These are phyloP conservation scores for Mortierella sp. DNA, from an alignment of 371 early-diverging fungal genomes.

Conservation along the genomic window DNA sequence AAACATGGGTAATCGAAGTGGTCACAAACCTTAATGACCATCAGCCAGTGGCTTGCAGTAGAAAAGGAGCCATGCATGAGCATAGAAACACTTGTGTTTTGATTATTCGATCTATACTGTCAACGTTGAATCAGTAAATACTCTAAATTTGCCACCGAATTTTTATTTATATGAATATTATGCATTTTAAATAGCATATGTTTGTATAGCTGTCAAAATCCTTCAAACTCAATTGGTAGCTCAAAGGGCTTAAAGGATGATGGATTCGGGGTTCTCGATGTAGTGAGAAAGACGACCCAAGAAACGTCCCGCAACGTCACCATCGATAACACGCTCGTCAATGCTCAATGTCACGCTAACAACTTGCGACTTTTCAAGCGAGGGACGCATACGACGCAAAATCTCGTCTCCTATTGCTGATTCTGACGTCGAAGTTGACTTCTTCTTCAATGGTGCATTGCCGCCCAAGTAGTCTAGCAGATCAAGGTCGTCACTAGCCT, in stretches of 20 bases:
- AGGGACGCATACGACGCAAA: constrained; percentile 54
- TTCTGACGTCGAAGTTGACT: constrained; percentile 36
- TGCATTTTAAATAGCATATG: no score
- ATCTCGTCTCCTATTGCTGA: constrained; percentile 48
- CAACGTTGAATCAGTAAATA: no score
- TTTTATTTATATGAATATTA: no score
- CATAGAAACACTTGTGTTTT: no score
- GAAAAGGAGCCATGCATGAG: no score
- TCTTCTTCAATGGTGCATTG: constrained; percentile 37
- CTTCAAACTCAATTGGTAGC: not conserved
- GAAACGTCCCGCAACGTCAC: constrained; percentile 77
- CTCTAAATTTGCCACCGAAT: no score
- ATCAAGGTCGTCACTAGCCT: constrained; percentile 40
- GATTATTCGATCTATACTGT: no score
- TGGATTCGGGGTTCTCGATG: constrained; percentile 74
- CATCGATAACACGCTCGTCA: constrained; percentile 79
- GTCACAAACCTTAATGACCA: not conserved
- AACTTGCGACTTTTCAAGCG: constrained; percentile 54
- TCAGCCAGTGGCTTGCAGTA: no score
- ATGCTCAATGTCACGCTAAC: constrained; percentile 72
- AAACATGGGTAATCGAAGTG: constrained; percentile 51
- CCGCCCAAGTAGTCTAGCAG: constrained; percentile 54
- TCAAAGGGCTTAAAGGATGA: constrained; percentile 57
- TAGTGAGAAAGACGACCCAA: constrained; percentile 68
- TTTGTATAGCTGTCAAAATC: no score